Conservation (phyloP, 352 stramenopile genomes). For the Thalassiosira pacifica region DNA sequence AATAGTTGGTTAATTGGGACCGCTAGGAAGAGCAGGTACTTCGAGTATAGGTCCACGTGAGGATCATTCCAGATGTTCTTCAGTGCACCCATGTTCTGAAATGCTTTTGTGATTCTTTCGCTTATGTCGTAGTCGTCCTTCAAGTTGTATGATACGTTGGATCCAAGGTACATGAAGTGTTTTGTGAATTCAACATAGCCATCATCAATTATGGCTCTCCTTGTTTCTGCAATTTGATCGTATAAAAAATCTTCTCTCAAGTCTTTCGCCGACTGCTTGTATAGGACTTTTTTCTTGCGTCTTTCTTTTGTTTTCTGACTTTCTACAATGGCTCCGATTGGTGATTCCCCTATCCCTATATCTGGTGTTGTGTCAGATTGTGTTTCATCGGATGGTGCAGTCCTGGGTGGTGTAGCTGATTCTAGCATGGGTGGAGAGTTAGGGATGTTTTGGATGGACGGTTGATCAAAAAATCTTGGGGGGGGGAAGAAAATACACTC, state of each 20-base stretch:
- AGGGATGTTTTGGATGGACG: no score
- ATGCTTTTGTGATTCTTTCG: conserved; percentile 11
- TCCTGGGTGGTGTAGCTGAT: no score
- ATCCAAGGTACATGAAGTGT: conserved; percentile 39
- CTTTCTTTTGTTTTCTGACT: not conserved
- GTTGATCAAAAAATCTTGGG: not conserved
- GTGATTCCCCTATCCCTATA: no score
- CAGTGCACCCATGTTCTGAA: conserved; percentile 29
- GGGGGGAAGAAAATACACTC: conserved; percentile 41
- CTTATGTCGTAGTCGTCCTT: conserved; percentile 42
- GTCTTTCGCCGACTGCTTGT: not conserved
- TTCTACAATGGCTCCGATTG: no score
- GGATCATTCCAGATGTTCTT: conserved; percentile 18
- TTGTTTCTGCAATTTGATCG: not conserved
- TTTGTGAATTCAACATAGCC: conserved; percentile 24
- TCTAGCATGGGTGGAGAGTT: no score
- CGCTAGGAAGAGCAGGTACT: conserved; percentile 32
- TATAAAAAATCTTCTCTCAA: not conserved
- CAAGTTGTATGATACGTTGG: conserved; percentile 29
- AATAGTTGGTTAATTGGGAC: conserved; percentile 50
- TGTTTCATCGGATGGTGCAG: no score
- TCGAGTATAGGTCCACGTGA: conserved; percentile 17
- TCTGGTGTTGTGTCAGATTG: no score
- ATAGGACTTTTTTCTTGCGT: not conserved
- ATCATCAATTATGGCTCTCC: not conserved